Evolutionary conservation across 139 green algal species (phyloP), one percentile per base, ranked within the genome.

Genomic region (Astrephomene gubernaculifera): DNA sequence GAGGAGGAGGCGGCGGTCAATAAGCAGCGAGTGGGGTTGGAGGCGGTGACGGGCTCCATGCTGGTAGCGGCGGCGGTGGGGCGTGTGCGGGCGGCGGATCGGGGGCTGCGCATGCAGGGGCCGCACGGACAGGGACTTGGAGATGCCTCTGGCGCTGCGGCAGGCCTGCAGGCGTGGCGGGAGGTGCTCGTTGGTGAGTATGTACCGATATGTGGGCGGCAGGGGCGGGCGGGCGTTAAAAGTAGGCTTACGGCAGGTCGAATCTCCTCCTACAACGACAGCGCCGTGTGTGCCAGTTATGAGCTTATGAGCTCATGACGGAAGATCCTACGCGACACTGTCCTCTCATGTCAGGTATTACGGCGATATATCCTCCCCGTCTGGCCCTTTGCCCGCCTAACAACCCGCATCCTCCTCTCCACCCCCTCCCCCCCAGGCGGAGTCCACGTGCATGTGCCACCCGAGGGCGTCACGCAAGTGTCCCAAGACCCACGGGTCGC

Each of bases 341-440:
- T 57, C 49, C 49, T 57, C 49, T 12, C 49, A 25, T 17, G 49
- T 17, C 49, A 12, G 14, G 49, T 17, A 25, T 57, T 17, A 25
- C 49, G 14, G 49, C 49, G 17, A 17, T 12, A 25, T 12, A 17
- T 57, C 49, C 17, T 57, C 49, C 12, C 49, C 49, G 65, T 33
- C 25, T 41, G 24, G 67, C 41, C 25, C 27, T 45, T 76, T 9
- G 36, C 69, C 33, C 1, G 33, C 38, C 19, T 35, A 9, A 10
- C n/a, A n/a, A n/a, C n/a, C n/a, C n/a, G n/a, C n/a, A n/a, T n/a
- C n/a, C n/a, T n/a, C n/a, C n/a, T n/a, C n/a, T n/a, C n/a, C n/a
- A n/a, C n/a, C n/a, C n/a, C n/a, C n/a, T n/a, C n/a, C 64, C 10
- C n/a, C 53, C 0, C 75, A 83, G 75, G 39, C 75, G 75, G 75